Percentiles rank a stretch among this genome's conserved stretches.
These are phyloP conservation scores for Mucor piriformis DNA, from an alignment of 371 early-diverging fungal genomes.

Conservation along the genomic window DNA sequence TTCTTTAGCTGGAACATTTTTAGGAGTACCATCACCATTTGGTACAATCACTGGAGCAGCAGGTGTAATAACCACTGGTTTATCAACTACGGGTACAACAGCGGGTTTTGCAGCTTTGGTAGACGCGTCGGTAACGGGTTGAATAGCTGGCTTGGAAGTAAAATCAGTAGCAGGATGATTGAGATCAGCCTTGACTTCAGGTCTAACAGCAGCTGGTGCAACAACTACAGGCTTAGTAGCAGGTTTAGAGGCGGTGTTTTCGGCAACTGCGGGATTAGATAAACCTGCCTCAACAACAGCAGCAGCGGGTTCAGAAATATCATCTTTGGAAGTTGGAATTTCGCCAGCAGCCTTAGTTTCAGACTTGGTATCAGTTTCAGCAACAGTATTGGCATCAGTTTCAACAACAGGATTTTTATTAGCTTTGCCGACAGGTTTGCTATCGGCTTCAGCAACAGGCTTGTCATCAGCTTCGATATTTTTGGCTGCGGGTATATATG, in stretches of 20 bases:
- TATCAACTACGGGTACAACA: no score
- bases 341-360: no score
- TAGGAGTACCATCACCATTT: background rate
- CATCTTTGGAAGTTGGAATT: no score
- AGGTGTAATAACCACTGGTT: no score
- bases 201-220: background rate
- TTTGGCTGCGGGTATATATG: background rate
- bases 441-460: background rate
- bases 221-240: constrained; percentile 6
- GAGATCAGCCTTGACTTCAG: background rate
- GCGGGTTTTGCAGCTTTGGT: background rate
- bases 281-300: background rate
- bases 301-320: background rate
- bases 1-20: background rate
- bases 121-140: background rate
- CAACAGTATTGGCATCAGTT: background rate
- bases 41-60: background rate
- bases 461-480: background rate
- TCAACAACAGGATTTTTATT: no score
- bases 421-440: background rate
- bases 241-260: background rate
- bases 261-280: background rate
- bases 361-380: no score
- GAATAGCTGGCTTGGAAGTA: background rate
- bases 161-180: background rate